Evolutionary conservation across 768 basidiomycete genomes (phyloP).

Genomic region (Daedaleopsis sinensis): DNA sequence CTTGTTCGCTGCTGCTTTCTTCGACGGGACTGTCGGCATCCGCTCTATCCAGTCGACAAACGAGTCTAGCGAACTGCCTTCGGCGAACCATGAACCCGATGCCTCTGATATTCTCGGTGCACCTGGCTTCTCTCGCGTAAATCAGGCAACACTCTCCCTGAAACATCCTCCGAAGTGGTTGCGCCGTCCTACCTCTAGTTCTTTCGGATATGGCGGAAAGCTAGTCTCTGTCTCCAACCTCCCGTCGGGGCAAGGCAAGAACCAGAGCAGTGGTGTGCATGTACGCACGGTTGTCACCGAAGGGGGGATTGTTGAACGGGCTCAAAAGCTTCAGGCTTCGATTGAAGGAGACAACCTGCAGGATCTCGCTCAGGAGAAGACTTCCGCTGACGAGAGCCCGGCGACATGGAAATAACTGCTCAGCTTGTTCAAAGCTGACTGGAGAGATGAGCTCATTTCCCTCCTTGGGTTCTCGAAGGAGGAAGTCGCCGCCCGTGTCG

Average conservation of each 20-base stretch:
- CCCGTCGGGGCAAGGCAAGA: conserved; percentile 68
- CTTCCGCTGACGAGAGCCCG: conserved; percentile 35
- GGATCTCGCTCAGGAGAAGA: conserved; percentile 68
- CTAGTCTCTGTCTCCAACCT: conserved; percentile 82
- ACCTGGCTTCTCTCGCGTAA: conserved; percentile 52
- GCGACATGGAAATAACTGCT: conserved; percentile 87
- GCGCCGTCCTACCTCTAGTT: conserved; percentile 73
- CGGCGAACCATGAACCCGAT: conserved; percentile 50
- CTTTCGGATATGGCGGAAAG: conserved; percentile 93
- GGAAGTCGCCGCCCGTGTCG: conserved; percentile 78
- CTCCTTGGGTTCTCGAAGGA: conserved; percentile 91
- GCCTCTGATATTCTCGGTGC: conserved; percentile 82
- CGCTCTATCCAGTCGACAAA: conserved; percentile 93
- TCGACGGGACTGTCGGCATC: conserved; percentile 92
- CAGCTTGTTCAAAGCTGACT: conserved; percentile 87
- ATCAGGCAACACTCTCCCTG: conserved; percentile 71
- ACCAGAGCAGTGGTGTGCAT: conserved; percentile 83
- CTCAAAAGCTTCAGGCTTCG: conserved; percentile 64
- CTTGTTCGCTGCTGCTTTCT: conserved; percentile 89
- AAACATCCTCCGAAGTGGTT: conserved; percentile 97
- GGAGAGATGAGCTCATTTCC: conserved; percentile 86
- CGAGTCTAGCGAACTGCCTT: conserved; percentile 30
- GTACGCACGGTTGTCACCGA: conserved; percentile 81
- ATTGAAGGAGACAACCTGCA: conserved; percentile 60
- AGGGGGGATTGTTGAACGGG: conserved; percentile 73